Evolutionary conservation across 169 alveolate species (phyloP), one percentile per base, ranked within the genome.

Genomic region (Plasmodium vivax): DNA sequence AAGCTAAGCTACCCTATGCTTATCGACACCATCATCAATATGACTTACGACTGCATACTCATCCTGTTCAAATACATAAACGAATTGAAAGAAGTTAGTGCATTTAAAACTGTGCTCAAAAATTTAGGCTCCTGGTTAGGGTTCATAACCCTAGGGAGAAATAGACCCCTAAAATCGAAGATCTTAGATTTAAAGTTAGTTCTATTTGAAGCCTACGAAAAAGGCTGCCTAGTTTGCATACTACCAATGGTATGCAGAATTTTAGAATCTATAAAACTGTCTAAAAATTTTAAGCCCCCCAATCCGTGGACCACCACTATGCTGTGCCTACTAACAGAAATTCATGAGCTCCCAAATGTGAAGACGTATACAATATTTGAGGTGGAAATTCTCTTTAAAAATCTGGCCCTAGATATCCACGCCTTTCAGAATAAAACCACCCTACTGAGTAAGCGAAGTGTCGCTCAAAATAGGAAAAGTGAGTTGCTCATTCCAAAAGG

Each of bases 301-400:
- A 98, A 98, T 91, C 99, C 99, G 16, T 98, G 99, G 99, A 97
- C 99, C 23, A 93, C 97, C 45, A 98, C 98, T 32, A 82, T 97
- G 74, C 93, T 98, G 45, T 92, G 94, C 82, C 93, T 97, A 56
- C 95, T 98, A 73, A 98, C 98, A 71, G 99, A 98, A 95, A 93
- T 98, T 45, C 98, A 97, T 85, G 95, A 93, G 73, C 92, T 97
- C 16, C 97, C 96, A 62, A 95, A 95, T 74, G 96, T 96, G 75
- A 97, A 97, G 84, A 96, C 99, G 14, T 96, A 97, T 62, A 92
- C 97, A 45, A 97, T 97, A 90, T 98, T 98, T 82, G 99, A 98
- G 95, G 97, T 98, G 7, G 99, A 98, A 91, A 97, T 98, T 36
- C 93, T 98, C 43, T 97, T 97, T 84, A 97, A 96, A 79, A 96